Percentiles rank a stretch among this genome's conserved stretches.
phyloP scores from a whole-genome alignment of 306 rosid genomes.

The Astragalus membranaceus region DNA sequence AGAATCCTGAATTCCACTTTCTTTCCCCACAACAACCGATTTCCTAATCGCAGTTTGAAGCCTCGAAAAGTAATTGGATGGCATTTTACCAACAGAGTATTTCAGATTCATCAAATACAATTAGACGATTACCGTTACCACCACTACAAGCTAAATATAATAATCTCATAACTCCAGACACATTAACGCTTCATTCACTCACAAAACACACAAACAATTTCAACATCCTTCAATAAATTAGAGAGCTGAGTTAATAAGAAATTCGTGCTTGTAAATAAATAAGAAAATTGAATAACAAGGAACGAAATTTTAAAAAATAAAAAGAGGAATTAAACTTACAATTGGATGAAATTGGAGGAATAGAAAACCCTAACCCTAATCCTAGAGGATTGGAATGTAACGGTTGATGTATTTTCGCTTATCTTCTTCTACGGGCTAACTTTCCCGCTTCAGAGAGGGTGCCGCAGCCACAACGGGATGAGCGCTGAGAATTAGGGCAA shows the following conservation, averaged over 20 bases:
- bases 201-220: not conserved
- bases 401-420: too few relatives aligned
- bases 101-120: slow-evolving; percentile 26
- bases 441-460: too few relatives aligned
- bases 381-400: not conserved
- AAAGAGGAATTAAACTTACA: slow-evolving; percentile 5
- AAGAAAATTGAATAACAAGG: not conserved
- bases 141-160: slow-evolving; percentile 25
- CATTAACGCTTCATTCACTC: slow-evolving; percentile 27
- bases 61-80: slow-evolving; percentile 53
- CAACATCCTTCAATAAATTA: slow-evolving; percentile 11
- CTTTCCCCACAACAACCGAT: slow-evolving; percentile 49
- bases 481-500: too few relatives aligned
- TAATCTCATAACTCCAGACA: slow-evolving; percentile 60
- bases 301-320: not conserved
- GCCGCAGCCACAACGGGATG: too few relatives aligned
- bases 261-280: not conserved
- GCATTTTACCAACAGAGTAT: slow-evolving; percentile 58
- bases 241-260: slow-evolving; percentile 25
- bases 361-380: slow-evolving; percentile 31
- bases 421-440: too few relatives aligned
- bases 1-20: slow-evolving; percentile 38
- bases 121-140: slow-evolving; percentile 2
- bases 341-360: slow-evolving; percentile 3
- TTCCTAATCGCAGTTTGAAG: slow-evolving; percentile 42